phyloP scores from a whole-genome alignment of 2,329 filamentous ascomycete genomes.

The Geoglossum cookeanum region DNA sequence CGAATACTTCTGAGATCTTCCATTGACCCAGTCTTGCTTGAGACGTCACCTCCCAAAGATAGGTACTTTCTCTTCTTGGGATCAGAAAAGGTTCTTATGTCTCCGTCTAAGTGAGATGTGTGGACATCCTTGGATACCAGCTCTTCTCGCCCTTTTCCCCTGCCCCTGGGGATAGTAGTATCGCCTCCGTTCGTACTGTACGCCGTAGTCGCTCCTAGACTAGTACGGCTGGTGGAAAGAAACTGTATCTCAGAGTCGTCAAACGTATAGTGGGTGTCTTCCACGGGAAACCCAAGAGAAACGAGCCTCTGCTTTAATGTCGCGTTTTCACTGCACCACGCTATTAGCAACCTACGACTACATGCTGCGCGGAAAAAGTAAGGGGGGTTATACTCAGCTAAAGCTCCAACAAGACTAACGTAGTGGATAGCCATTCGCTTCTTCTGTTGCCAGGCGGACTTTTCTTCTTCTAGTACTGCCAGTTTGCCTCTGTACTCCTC shows the following conservation, averaged over 20 bases:
- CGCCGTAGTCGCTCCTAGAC: neutral
- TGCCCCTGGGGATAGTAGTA: too few relatives aligned
- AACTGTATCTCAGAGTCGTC: neutral
- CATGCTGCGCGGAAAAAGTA: neutral
- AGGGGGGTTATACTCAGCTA: neutral
- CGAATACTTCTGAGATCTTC: neutral
- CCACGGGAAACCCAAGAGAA: neutral
- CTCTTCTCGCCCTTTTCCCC: neutral
- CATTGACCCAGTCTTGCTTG: neutral
- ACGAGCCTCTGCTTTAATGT: neutral
- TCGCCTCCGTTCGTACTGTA: neutral
- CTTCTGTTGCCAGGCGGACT: neutral
- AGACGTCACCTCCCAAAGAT: neutral
- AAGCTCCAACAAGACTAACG: neutral
- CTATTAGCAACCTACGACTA: neutral
- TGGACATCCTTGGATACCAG: neutral
- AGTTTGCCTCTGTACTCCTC: neutral
- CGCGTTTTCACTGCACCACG: neutral
- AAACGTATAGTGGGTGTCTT: neutral
- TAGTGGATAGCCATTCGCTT: neutral
- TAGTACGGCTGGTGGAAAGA: neutral
- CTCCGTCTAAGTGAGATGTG: neutral
- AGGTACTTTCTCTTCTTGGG: neutral
- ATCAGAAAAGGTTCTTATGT: neutral
- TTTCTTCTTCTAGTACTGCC: neutral